These are phyloP conservation scores for Fraxinus albicans DNA, from an alignment of 305 asterid species.

Conservation along the genomic window DNA sequence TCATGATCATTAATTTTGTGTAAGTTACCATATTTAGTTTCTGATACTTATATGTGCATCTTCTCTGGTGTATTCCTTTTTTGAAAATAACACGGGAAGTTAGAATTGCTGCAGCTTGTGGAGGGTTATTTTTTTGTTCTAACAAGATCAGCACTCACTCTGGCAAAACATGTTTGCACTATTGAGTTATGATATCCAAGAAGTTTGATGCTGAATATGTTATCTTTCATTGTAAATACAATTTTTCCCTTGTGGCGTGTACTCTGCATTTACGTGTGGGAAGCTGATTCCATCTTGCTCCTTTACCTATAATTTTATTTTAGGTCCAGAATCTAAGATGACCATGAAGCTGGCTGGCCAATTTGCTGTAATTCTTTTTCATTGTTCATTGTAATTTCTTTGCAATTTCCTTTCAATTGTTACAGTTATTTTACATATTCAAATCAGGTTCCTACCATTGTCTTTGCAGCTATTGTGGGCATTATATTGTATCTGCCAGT, in stretches of 20 bases:
- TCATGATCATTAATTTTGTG: background rate
- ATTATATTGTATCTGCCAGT: background rate
- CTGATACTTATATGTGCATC: background rate
- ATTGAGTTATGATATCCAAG: background rate
- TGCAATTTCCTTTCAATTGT: background rate
- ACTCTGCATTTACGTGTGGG: background rate
- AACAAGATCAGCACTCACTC: background rate
- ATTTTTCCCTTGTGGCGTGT: background rate
- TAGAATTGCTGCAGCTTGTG: background rate
- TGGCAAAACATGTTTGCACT: background rate
- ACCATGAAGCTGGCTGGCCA: background rate
- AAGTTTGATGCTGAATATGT: background rate
- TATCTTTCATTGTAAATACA: background rate
- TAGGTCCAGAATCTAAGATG: background rate
- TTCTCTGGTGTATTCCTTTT: background rate
- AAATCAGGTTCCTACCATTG: background rate
- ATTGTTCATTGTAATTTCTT: background rate
- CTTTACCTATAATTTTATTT: background rate
- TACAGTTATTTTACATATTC: background rate
- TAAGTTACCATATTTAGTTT: constrained; percentile 1
- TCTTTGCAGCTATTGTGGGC: background rate
- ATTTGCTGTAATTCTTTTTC: background rate
- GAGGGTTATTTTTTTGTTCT: background rate
- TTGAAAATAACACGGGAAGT: background rate
- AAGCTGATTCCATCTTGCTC: background rate